Evolutionary conservation across 1,284 basidiomycete species (phyloP).

Genomic region (Moesziomyces globuligerus): DNA sequence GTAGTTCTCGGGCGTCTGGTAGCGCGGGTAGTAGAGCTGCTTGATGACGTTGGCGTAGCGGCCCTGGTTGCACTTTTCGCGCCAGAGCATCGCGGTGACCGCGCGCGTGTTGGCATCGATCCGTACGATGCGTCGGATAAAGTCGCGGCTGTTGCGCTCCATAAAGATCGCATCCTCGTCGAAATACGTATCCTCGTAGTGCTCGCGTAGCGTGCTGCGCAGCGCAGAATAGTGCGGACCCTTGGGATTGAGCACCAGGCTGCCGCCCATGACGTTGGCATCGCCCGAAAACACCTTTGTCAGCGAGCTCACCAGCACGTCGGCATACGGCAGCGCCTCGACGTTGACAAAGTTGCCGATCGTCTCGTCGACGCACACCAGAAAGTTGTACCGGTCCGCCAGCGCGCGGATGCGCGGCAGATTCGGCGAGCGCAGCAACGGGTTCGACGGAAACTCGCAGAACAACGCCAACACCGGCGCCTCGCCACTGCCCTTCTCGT

Average conservation of each 20-base stretch:
- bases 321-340: constrained; percentile 86
- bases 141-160: constrained; percentile 97
- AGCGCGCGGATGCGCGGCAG: constrained; percentile 80
- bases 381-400: constrained; percentile 87
- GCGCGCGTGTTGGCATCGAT: constrained; percentile 87
- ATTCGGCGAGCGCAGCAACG: constrained; percentile 84
- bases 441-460: constrained; percentile 94
- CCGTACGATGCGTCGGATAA: constrained; percentile 77
- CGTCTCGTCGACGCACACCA: constrained; percentile 93
- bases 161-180: constrained; percentile 93
- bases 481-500: constrained; percentile 68
- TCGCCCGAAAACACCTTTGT: constrained; percentile 96
- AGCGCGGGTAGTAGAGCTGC: constrained; percentile 90
- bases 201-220: constrained; percentile 73
- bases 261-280: constrained; percentile 95
- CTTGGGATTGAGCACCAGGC: constrained; percentile 77
- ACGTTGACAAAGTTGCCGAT: constrained; percentile 97
- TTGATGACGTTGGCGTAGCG: constrained; percentile 73
- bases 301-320: constrained; percentile 92
- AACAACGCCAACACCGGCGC: constrained; percentile 70
- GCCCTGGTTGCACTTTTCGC: constrained; percentile 25
- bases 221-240: constrained; percentile 76
- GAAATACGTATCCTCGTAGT: constrained; percentile 88
- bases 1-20: constrained; percentile 78
- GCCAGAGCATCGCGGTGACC: constrained; percentile 80